These are phyloP conservation scores for Pinus albicaulis DNA, from an alignment of 75 land plant species.

Conservation along the genomic window DNA sequence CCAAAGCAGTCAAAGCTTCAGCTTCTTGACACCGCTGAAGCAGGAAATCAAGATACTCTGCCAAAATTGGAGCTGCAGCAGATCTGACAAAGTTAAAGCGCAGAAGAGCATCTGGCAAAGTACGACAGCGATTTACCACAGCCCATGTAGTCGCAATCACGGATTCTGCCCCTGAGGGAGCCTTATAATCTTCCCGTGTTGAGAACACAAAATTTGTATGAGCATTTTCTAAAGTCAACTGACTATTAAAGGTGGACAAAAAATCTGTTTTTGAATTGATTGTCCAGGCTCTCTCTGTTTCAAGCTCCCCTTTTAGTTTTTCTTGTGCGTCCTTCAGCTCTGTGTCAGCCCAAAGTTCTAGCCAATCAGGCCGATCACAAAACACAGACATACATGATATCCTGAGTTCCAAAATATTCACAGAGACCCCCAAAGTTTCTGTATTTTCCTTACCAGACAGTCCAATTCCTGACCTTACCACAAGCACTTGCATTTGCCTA, in stretches of 20 bases:
- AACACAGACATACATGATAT: slow-evolving; percentile 66
- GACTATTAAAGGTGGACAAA: slow-evolving; percentile 1
- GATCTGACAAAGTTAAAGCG: slow-evolving; percentile 52
- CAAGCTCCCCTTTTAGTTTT: slow-evolving; percentile 54
- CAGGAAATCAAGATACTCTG: slow-evolving; percentile 46
- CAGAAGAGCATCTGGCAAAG: slow-evolving; percentile 52
- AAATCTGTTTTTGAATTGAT: slow-evolving; percentile 15
- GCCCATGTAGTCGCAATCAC: slow-evolving; percentile 45
- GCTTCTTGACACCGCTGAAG: slow-evolving; percentile 87
- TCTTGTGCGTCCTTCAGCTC: slow-evolving; percentile 66
- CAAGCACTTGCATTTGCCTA: slow-evolving; percentile 52
- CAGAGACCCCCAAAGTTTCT: slow-evolving; percentile 30
- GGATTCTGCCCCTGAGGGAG: slow-evolving; percentile 57
- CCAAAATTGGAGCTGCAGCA: slow-evolving; percentile 52
- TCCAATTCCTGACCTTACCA: slow-evolving; percentile 44
- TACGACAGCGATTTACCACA: slow-evolving; percentile 70
- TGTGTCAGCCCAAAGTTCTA: slow-evolving; percentile 84
- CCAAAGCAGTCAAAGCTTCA: slow-evolving; percentile 86
- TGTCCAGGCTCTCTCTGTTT: slow-evolving; percentile 62
- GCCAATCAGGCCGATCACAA: slow-evolving; percentile 88
- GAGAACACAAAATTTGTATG: slow-evolving; percentile 15
- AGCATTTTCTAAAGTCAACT: neutral
- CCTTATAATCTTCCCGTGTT: slow-evolving; percentile 49
- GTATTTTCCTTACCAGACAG: slow-evolving; percentile 38
- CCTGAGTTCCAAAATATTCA: slow-evolving; percentile 15